Conservation (phyloP, 306 rosid genomes). For the Vachellia pachyceras region DNA sequence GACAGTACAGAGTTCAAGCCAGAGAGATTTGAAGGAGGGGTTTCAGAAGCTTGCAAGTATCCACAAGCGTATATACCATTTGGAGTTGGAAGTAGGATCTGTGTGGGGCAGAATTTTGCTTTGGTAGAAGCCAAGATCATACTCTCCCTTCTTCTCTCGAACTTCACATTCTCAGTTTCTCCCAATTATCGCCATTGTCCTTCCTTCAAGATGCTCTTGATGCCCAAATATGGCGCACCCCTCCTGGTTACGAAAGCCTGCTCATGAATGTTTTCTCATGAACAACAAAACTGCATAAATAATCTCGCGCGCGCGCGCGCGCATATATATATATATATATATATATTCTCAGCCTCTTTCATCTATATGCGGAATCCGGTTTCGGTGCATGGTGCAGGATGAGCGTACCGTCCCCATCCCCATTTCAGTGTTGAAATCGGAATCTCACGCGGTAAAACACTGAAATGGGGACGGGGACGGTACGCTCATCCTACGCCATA, state of each 20-base stretch:
- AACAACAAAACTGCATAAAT: background rate
- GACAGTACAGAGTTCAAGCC: constrained; percentile 44
- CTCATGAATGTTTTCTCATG: background rate
- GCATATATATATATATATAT: too few relatives aligned
- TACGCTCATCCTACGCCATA: too few relatives aligned
- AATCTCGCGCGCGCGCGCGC: too few relatives aligned
- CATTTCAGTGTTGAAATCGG: too few relatives aligned
- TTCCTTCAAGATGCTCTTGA: constrained; percentile 19
- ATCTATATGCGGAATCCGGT: too few relatives aligned
- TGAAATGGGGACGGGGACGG: too few relatives aligned
- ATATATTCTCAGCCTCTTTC: too few relatives aligned
- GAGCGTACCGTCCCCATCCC: too few relatives aligned
- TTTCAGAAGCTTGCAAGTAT: constrained; percentile 44
- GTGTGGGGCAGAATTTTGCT: constrained; percentile 46
- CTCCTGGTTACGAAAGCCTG: constrained; percentile 38
- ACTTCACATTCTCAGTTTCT: constrained; percentile 40
- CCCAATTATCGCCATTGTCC: constrained; percentile 48
- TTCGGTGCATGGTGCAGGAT: too few relatives aligned
- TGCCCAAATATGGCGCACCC: constrained; percentile 43
- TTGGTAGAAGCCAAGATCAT: constrained; percentile 29
- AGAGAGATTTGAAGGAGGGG: constrained; percentile 42
- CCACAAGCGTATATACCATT: constrained; percentile 52
- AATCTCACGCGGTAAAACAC: too few relatives aligned
- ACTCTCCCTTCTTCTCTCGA: constrained; percentile 24
- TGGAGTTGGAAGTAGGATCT: constrained; percentile 45